These are phyloP conservation scores for Suhomyces kilbournensis DNA, from an alignment of 805 yeast species.

Conservation along the genomic window DNA sequence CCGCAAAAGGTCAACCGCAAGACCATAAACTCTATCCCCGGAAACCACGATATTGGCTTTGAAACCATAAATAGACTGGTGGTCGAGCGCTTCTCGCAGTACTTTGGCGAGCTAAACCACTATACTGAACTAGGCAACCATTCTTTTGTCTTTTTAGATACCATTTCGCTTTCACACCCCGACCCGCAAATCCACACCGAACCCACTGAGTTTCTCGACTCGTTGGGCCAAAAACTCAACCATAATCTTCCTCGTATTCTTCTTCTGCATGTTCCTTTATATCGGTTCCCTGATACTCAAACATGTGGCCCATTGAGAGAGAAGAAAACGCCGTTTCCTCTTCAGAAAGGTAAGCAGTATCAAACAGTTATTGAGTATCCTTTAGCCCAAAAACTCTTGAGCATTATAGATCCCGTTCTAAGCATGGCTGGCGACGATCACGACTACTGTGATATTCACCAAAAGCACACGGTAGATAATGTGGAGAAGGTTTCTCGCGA, in stretches of 20 bases:
- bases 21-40: constrained; percentile 54
- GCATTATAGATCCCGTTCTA: constrained; percentile 58
- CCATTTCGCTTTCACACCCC: constrained; percentile 72
- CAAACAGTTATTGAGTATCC: constrained; percentile 79
- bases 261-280: constrained; percentile 86
- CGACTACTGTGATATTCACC: constrained; percentile 83
- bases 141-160: constrained; percentile 70
- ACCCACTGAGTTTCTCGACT: constrained; percentile 52
- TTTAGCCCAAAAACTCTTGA: constrained; percentile 56
- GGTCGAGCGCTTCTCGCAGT: constrained; percentile 59
- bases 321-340: constrained; percentile 58
- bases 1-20: constrained; percentile 48
- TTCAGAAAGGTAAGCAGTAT: constrained; percentile 76
- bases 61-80: constrained; percentile 64
- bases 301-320: constrained; percentile 80
- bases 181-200: constrained; percentile 44
- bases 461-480: constrained; percentile 27
- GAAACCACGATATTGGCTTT: constrained; percentile 96
- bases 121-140: constrained; percentile 63
- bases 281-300: constrained; percentile 59
- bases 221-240: constrained; percentile 20
- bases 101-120: constrained; percentile 71
- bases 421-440: constrained; percentile 95
- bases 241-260: constrained; percentile 58
- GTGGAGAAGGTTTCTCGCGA: constrained; percentile 41